Evolutionary conservation across 2,329 filamentous ascomycete genomes (phyloP), one percentile per base, ranked within the genome.

Genomic region (Aaosphaeria arxii): DNA sequence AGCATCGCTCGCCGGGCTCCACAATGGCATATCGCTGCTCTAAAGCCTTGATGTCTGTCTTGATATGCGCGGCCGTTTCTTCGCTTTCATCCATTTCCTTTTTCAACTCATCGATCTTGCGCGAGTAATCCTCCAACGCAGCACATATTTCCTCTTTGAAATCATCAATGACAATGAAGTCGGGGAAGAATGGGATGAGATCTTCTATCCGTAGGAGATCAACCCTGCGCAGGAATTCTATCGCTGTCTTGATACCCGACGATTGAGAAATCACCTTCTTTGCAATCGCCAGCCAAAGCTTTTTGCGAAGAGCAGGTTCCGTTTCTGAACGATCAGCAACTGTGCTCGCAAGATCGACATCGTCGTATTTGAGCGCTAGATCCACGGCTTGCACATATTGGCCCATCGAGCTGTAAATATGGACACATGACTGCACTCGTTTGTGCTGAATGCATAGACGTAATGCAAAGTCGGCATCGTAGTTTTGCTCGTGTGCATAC

Each of bases 91-190:
- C 94, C 94, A 99, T 99, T 70, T 97, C 92, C 55, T 86, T 84
- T 64, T 91, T 91, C 36, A 99, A 76, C 1, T 77, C 78, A 62
- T 97, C 94, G 57, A 99, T 99, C 57, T 89, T 90, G 35, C 89
- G 87, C 42, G 85, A 88, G 74, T 99, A 99, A 54, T 95, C 89
- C 71, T 99, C 94, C 1, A 99, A 80, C 1, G 95, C 94, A 0
- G 84, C 79, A 73, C 94, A 99, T 35, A 99, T 97, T 68, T 99
- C 94, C 54, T 97, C 91, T 67, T 97, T 96, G 80, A 99, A 99
- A 70, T 97, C 94, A 66, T 99, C 94, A 53, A 99, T 97, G 44
- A 97, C 88, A 28, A 97, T 91, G 66, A 99, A 99, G 68, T 99
- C 94, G 0, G 94, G 94, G 73, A 99, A 99, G 76, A 99, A 96